Conservation (phyloP, 106 monocot genomes). For the Agapanthus africanus region DNA sequence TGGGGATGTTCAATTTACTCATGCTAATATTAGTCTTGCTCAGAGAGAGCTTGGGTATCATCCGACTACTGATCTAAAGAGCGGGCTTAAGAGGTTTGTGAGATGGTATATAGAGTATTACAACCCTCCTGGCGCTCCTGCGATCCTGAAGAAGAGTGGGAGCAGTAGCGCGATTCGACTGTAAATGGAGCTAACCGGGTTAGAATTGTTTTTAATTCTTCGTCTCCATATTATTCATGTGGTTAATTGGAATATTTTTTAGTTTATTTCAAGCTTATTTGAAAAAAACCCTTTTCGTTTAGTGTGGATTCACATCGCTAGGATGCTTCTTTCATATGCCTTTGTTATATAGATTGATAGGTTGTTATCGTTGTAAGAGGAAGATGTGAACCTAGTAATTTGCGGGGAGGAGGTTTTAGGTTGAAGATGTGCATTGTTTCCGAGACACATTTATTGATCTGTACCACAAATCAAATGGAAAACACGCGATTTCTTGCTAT, state of each 20-base stretch:
- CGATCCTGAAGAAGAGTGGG: conserved; percentile 1
- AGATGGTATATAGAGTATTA: conserved; percentile 19
- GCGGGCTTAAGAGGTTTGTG: conserved; percentile 23
- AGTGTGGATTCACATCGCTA: neutral
- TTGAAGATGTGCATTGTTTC: neutral
- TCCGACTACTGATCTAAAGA: conserved; percentile 12
- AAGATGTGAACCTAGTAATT: neutral
- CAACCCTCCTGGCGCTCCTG: neutral
- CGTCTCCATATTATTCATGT: neutral
- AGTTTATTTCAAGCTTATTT: neutral
- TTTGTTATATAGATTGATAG: neutral
- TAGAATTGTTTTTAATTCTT: too few relatives aligned
- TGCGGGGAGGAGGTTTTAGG: neutral
- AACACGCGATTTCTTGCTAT: neutral
- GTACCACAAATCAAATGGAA: neutral
- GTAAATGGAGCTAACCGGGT: too few relatives aligned
- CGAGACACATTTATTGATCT: neutral
- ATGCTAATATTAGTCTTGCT: conserved; percentile 21
- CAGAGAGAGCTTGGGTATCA: conserved; percentile 14
- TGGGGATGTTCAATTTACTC: conserved; percentile 21
- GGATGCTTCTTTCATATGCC: neutral
- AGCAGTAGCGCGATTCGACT: conserved; percentile 16
- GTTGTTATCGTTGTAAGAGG: neutral
- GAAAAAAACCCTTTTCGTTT: neutral
- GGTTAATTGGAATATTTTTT: neutral